Conservation (phyloP, 495 filamentous ascomycete genomes). For the Penicillium silybi region DNA sequence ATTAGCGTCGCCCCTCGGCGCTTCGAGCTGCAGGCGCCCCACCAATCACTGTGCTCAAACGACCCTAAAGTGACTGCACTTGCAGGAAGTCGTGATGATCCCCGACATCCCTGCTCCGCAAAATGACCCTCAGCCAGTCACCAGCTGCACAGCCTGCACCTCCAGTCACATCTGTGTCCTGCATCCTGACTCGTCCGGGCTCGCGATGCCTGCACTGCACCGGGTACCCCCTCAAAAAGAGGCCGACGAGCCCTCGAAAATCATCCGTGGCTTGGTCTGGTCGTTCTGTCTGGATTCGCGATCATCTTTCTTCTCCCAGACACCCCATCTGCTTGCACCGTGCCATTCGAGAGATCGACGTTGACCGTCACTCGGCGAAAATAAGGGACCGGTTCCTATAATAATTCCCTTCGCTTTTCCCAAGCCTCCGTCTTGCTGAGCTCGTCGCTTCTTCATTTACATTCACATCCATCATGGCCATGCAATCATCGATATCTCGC, state of each 20-base stretch:
- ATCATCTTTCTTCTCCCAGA: constrained; percentile 2
- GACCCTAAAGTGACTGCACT: constrained; percentile 15
- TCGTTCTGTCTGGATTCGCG: constrained; percentile 16
- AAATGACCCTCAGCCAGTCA: constrained; percentile 11
- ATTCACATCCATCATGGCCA: constrained; percentile 24
- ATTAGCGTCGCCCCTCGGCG: constrained; percentile 20
- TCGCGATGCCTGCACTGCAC: constrained; percentile 5
- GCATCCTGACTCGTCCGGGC: constrained; percentile 32
- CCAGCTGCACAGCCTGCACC: constrained; percentile 24
- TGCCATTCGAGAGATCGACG: constrained; percentile 6
- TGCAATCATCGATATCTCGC: constrained; percentile 40
- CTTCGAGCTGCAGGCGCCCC: constrained; percentile 11
- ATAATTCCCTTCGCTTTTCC: constrained; percentile 2
- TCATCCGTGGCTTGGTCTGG: constrained; percentile 26
- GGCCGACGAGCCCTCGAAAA: constrained; percentile 25
- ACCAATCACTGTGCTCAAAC: constrained; percentile 9
- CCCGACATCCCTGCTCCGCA: constrained; percentile 20
- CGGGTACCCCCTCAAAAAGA: constrained; percentile 37
- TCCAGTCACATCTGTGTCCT: constrained; percentile 33
- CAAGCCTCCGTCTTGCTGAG: neutral
- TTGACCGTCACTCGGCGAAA: constrained; percentile 6
- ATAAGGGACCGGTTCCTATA: constrained; percentile 3
- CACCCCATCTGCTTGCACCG: neutral
- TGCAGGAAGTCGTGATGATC: constrained; percentile 27
- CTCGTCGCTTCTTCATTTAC: constrained; percentile 1